phyloP scores from a whole-genome alignment of 306 rosid genomes.

The Vigna unguiculata region DNA sequence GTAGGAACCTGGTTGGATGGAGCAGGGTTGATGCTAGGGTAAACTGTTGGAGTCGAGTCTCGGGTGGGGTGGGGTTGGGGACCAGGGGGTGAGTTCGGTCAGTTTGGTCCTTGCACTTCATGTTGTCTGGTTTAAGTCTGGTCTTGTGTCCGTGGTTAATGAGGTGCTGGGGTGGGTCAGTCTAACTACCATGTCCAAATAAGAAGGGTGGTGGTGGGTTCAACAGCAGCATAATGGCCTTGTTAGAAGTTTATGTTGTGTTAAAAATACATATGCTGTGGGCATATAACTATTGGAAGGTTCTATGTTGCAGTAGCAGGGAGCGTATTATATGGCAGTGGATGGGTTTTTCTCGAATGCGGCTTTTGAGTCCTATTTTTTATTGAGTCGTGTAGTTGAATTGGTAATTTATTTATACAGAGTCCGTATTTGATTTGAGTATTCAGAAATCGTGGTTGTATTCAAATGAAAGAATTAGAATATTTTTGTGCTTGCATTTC shows the following conservation, averaged over 20 bases:
- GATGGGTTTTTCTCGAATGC: conserved; percentile 55
- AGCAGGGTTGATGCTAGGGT: conserved; percentile 54
- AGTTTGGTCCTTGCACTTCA: conserved; percentile 56
- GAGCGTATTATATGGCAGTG: conserved; percentile 42
- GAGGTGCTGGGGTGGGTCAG: conserved; percentile 71
- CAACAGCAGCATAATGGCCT: conserved; percentile 55
- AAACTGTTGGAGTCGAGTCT: conserved; percentile 62
- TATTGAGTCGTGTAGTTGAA: conserved; percentile 61
- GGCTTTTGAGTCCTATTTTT: conserved; percentile 50
- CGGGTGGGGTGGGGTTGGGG: conserved; percentile 24
- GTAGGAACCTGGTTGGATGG: conserved; percentile 60
- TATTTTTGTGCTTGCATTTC: conserved; percentile 43
- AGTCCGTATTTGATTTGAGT: conserved; percentile 67
- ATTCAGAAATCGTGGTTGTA: conserved; percentile 46
- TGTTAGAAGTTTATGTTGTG: conserved; percentile 47
- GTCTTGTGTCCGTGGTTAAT: conserved; percentile 74
- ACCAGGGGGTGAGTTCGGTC: conserved; percentile 40
- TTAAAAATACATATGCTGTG: conserved; percentile 46
- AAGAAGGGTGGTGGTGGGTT: conserved; percentile 59
- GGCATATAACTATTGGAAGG: conserved; percentile 48
- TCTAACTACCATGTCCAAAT: conserved; percentile 66
- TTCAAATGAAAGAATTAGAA: conserved; percentile 44
- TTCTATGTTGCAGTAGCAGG: conserved; percentile 56
- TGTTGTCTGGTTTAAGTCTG: conserved; percentile 75
- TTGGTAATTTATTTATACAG: conserved; percentile 42